Conservation (phyloP, 2,329 filamentous ascomycete species). For the Venturia oleaginea region DNA sequence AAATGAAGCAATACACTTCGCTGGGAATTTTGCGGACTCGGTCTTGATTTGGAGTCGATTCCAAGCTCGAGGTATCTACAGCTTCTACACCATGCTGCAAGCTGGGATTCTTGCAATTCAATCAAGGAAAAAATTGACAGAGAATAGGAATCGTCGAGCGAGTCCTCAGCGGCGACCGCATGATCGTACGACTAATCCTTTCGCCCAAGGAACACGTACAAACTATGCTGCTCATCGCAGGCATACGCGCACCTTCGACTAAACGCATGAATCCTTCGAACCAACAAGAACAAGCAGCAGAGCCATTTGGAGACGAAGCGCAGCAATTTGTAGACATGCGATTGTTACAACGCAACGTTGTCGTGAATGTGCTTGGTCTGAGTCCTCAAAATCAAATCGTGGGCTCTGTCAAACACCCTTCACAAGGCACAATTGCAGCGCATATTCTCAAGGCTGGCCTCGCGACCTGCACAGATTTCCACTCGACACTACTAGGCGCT, state of each 20-base stretch:
- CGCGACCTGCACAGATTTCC: slow-evolving; percentile 88
- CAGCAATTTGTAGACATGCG: slow-evolving; percentile 78
- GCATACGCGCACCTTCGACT: slow-evolving; percentile 81
- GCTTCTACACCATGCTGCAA: neutral
- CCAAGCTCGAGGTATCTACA: neutral
- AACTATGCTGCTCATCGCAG: slow-evolving; percentile 80
- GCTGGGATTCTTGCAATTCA: neutral
- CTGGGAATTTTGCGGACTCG: neutral
- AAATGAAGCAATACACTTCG: neutral
- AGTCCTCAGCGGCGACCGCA: slow-evolving; percentile 81
- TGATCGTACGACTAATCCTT: slow-evolving; percentile 73
- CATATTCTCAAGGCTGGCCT: slow-evolving; percentile 84
- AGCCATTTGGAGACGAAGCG: slow-evolving; percentile 84
- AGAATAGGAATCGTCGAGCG: slow-evolving; percentile 63
- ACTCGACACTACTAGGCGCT: slow-evolving; percentile 80
- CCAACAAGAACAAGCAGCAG: slow-evolving; percentile 71
- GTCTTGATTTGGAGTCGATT: neutral
- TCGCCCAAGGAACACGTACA: slow-evolving; percentile 79
- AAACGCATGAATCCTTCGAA: slow-evolving; percentile 72
- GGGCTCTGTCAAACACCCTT: slow-evolving; percentile 73
- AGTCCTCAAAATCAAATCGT: slow-evolving; percentile 91
- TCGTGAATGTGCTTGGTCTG: slow-evolving; percentile 72
- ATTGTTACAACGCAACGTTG: slow-evolving; percentile 76
- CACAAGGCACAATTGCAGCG: slow-evolving; percentile 79
- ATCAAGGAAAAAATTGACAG: neutral